Percentiles rank a stretch among this genome's conserved stretches.
Conservation (phyloP, 2,329 filamentous ascomycete genomes). For the Beauveria asiatica region DNA sequence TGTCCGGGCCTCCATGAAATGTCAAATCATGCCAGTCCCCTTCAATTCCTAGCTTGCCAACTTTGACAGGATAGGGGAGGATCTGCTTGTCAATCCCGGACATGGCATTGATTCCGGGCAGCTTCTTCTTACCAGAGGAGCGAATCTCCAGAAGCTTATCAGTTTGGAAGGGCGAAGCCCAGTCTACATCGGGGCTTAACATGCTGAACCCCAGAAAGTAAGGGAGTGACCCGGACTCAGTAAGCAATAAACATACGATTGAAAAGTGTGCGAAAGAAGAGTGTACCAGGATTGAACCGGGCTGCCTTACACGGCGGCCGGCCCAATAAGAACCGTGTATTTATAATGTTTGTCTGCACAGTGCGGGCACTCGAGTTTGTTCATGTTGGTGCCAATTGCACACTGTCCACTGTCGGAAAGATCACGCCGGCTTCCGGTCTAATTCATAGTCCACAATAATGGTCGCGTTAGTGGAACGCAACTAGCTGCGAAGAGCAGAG, state of each 20-base stretch:
- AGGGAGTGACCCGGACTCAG: not conserved
- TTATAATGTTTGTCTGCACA: constrained; percentile 4
- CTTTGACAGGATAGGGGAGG: constrained; percentile 34
- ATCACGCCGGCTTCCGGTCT: not conserved
- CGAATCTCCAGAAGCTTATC: constrained; percentile 50
- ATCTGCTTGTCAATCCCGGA: constrained; percentile 49
- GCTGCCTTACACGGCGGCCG: constrained; percentile 2
- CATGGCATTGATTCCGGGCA: constrained; percentile 41
- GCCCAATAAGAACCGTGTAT: not conserved
- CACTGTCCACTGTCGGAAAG: not conserved
- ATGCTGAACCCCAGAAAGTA: not conserved
- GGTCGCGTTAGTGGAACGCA: not conserved
- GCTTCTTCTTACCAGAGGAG: constrained; percentile 45
- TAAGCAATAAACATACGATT: not conserved
- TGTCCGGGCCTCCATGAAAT: constrained; percentile 55
- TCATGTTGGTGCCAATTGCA: not conserved
- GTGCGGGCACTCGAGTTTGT: not conserved
- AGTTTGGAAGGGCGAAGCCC: constrained; percentile 32
- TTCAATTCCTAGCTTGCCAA: constrained; percentile 42
- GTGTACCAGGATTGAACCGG: not conserved
- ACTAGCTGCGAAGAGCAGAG: not conserved
- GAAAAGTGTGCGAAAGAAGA: not conserved
- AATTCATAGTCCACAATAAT: not conserved
- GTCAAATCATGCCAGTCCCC: constrained; percentile 54
- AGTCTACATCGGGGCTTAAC: constrained; percentile 23